Conservation (phyloP, 2,329 filamentous ascomycete genomes). For the Phyllosticta ampelicida region DNA sequence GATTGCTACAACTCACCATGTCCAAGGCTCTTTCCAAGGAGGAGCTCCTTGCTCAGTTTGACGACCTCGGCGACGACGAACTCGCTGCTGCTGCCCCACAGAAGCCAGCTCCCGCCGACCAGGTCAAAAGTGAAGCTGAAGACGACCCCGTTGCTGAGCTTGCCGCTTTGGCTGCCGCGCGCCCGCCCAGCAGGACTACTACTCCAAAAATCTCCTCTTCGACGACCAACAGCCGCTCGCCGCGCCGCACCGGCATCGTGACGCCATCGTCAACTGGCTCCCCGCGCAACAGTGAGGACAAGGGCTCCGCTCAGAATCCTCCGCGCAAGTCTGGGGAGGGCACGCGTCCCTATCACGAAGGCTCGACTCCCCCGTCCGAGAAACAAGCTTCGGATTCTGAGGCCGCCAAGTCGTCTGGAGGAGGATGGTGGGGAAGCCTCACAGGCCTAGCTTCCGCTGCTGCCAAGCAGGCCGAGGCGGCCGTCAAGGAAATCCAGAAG, state of each 20-base stretch:
- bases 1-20: slow-evolving; percentile 16
- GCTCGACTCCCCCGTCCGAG: slow-evolving; percentile 56
- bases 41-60: slow-evolving; percentile 37
- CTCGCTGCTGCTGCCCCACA: slow-evolving; percentile 21
- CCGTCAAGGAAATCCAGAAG: slow-evolving; percentile 88
- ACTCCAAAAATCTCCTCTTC: slow-evolving; percentile 59
- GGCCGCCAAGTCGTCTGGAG: slow-evolving; percentile 31
- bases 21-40: slow-evolving; percentile 32
- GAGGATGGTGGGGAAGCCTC: slow-evolving; percentile 60
- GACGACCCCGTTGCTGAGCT: slow-evolving; percentile 81
- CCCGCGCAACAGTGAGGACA: slow-evolving; percentile 50
- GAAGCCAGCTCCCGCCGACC: slow-evolving; percentile 29
- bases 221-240: slow-evolving; percentile 25
- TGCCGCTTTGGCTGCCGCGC: slow-evolving; percentile 61
- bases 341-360: slow-evolving; percentile 57
- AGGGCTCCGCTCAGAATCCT: slow-evolving; percentile 24
- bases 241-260: slow-evolving; percentile 21
- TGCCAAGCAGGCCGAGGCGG: slow-evolving; percentile 74
- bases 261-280: slow-evolving; percentile 31
- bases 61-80: slow-evolving; percentile 29
- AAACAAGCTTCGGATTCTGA: slow-evolving; percentile 41
- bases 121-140: slow-evolving; percentile 29
- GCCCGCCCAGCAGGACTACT: slow-evolving; percentile 55
- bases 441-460: slow-evolving; percentile 69
- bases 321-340: slow-evolving; percentile 70